Base-by-base conservation (phyloP, 805 yeast genomes). In the Peterozyma toletana region DNA sequence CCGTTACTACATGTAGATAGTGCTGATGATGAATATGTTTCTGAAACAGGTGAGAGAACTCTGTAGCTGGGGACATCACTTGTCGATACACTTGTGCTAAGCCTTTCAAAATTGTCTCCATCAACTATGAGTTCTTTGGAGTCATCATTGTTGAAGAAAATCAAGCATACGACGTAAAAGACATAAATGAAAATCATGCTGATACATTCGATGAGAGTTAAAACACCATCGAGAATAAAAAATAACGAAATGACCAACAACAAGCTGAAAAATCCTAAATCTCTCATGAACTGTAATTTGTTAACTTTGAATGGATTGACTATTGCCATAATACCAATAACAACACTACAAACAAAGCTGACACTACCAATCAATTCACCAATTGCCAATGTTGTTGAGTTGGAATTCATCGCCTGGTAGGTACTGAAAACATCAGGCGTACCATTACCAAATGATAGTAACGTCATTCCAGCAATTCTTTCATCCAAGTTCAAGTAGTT, bases 401-500 rank as follows among this genome's bases (percentile, higher is more conserved):
- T 81, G 1, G 78, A 64, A 11, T 73, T 70, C 78, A 93, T 75
- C 3, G 97, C 96, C 40, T 83, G 80, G 57, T 80, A 86, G 0
- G 96, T 88, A 39, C 91, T 77, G 33, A 89, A 74, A 3, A 91
- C 78, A 59, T 91, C 99, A 0, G 97, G 96, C 0, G 95, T 73
- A 3, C 96, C 95, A 62, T 91, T 91, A 0, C 97, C 98, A 48
- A 91, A 71, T 0, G 98, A 96, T 42, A 93, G 66, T 17, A 91
- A 64, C 0, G 97, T 90, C 50, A 91, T 72, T 0, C 98, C 98
- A 11, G 93, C 80, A 15, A 90, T 63, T 46, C 85, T 78, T 47
- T 87, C 93, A 14, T 90, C 77, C 41, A 91, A 62, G 9, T 77
- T 72, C 9, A 88, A 61, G 13, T 73, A 58, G 11, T 68, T 67